phyloP scores from a whole-genome alignment of 345 rosid genomes.

The Ceriops tagal region DNA sequence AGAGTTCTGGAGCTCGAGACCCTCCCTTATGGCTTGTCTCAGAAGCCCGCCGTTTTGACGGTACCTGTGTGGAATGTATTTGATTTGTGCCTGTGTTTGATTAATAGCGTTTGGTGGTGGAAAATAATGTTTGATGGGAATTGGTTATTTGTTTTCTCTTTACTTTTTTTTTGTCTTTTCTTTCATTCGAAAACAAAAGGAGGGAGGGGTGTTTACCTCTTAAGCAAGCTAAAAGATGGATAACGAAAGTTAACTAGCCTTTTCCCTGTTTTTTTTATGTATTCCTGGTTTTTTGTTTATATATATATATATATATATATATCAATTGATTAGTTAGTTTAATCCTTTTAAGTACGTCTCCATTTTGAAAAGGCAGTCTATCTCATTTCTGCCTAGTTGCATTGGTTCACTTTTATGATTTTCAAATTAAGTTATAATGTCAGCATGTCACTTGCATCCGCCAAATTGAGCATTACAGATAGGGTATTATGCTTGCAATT shows the following conservation, averaged over 20 bases:
- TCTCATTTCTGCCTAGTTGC: background rate
- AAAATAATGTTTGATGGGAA: background rate
- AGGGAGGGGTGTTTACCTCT: background rate
- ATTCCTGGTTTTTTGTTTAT: too few species aligned
- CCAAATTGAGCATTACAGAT: too few species aligned
- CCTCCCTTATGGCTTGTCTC: conserved; percentile 77
- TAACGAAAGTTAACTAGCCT: background rate
- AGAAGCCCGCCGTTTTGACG: conserved; percentile 73
- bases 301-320: too few species aligned
- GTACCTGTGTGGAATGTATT: conserved; percentile 24
- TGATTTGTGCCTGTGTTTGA: background rate
- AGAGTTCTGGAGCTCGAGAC: conserved; percentile 75
- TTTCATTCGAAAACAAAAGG: background rate
- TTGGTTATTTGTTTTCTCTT: background rate
- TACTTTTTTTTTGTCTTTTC: background rate
- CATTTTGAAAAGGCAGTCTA: background rate
- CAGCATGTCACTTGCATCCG: too few species aligned
- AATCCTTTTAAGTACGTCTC: background rate
- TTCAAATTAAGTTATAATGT: background rate
- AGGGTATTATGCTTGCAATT: too few species aligned
- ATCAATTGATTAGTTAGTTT: background rate
- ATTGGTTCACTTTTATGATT: background rate
- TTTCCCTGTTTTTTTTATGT: too few species aligned
- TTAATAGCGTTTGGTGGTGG: background rate
- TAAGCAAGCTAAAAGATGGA: background rate